Evolutionary conservation across 805 yeast species (phyloP).

Genomic region (Zygoascus biomembranicola): DNA sequence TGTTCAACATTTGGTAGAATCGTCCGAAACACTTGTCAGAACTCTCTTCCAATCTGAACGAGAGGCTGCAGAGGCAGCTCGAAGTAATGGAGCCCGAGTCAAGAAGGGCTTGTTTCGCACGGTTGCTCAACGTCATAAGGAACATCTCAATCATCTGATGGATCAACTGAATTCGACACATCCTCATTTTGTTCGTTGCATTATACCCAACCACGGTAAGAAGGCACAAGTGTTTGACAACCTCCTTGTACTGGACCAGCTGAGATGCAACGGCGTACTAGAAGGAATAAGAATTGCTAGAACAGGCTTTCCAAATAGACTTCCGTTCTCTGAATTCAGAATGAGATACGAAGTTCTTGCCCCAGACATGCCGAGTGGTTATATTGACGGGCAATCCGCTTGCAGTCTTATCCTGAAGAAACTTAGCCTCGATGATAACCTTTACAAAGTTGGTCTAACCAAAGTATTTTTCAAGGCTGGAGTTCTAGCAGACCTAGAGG

Average conservation of each 20-base stretch:
- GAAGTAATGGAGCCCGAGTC: constrained; percentile 20
- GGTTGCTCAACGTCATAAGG: constrained; percentile 82
- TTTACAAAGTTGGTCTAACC: constrained; percentile 60
- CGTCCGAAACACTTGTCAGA: constrained; percentile 49
- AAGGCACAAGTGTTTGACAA: constrained; percentile 65
- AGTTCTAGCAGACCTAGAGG: constrained; percentile 69
- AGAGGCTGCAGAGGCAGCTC: constrained; percentile 19
- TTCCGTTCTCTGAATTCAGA: constrained; percentile 73
- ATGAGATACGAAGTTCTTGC: constrained; percentile 67
- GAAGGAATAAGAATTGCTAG: constrained; percentile 97
- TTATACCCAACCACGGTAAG: constrained; percentile 77
- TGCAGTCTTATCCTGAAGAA: constrained; percentile 59
- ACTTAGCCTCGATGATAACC: constrained; percentile 50
- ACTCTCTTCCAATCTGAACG: constrained; percentile 41
- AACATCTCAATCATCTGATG: constrained; percentile 68
- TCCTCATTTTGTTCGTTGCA: constrained; percentile 96
- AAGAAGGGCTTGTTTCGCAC: constrained; percentile 52
- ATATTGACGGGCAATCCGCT: constrained; percentile 49
- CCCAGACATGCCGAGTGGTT: constrained; percentile 33
- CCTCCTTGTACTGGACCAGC: constrained; percentile 71
- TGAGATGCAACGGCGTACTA: constrained; percentile 93
- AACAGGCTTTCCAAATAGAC: constrained; percentile 92
- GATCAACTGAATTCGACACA: constrained; percentile 67
- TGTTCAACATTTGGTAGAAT: constrained; percentile 48
- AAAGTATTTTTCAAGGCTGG: constrained; percentile 73